Evolutionary conservation across 495 filamentous ascomycete genomes (phyloP).

Genomic region (Apodospora peruviana): DNA sequence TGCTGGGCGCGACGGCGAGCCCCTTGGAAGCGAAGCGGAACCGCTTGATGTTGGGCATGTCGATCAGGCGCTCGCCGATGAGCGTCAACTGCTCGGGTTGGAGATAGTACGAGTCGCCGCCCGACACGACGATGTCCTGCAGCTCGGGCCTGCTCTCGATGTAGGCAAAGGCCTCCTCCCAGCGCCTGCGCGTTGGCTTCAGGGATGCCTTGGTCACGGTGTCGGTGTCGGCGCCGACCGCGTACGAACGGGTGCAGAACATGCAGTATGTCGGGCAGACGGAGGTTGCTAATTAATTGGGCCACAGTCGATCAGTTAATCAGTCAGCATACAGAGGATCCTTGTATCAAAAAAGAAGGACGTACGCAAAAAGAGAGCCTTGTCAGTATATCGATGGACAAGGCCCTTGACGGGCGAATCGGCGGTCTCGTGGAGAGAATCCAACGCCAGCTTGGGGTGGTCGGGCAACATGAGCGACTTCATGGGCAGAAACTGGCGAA

Average conservation of each 20-base stretch:
- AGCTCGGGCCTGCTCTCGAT: slow-evolving; percentile 42
- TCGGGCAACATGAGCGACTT: slow-evolving; percentile 43
- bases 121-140: slow-evolving; percentile 53
- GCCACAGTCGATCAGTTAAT: too few species aligned
- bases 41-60: slow-evolving; percentile 38
- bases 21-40: slow-evolving; percentile 56
- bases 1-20: slow-evolving; percentile 44
- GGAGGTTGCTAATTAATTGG: slow-evolving; percentile 40
- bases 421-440: slow-evolving; percentile 43
- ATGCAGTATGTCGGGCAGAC: slow-evolving; percentile 55
- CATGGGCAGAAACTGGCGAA: slow-evolving; percentile 49
- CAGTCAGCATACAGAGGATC: too few species aligned
- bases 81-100: slow-evolving; percentile 25
- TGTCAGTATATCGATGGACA: slow-evolving; percentile 55
- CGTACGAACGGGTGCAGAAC: slow-evolving; percentile 56
- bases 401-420: slow-evolving; percentile 45
- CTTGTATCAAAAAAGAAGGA: too few species aligned
- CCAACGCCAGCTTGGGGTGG: slow-evolving; percentile 37
- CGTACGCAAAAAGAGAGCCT: slow-evolving; percentile 54
- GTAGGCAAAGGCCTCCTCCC: slow-evolving; percentile 45
- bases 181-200: slow-evolving; percentile 35
- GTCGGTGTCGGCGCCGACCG: slow-evolving; percentile 46
- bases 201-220: slow-evolving; percentile 42
- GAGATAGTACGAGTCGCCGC: slow-evolving; percentile 53
- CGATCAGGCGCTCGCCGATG: slow-evolving; percentile 35